phyloP scores from a whole-genome alignment of 2,329 filamentous ascomycete genomes.

The Arthrocladium fulminans region DNA sequence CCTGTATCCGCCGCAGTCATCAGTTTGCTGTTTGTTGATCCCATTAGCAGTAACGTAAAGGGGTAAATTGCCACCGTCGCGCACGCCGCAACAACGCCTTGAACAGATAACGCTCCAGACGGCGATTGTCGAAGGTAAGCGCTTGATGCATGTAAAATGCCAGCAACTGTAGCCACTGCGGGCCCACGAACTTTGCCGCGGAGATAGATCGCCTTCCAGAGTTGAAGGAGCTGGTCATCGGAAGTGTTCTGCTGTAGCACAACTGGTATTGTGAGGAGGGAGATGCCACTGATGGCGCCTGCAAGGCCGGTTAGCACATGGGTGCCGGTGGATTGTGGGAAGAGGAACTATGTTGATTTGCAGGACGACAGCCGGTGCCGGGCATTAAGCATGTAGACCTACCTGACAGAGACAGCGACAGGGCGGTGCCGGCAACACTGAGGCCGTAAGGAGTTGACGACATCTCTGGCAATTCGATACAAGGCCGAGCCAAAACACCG shows the following conservation, averaged over 20 bases:
- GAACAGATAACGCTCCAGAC: not conserved
- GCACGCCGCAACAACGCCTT: not conserved
- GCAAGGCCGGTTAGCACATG: too few species aligned
- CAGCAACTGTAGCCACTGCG: not conserved
- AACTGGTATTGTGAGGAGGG: not conserved
- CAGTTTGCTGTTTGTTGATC: not conserved
- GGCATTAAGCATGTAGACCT: too few species aligned
- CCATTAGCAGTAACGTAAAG: not conserved
- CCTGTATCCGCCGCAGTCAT: not conserved
- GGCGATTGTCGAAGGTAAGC: not conserved
- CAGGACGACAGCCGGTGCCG: too few species aligned
- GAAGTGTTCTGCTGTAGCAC: not conserved
- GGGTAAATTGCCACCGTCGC: not conserved
- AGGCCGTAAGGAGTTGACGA: not conserved
- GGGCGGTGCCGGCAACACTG: not conserved
- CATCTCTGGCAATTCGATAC: too few species aligned
- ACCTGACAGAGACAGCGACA: not conserved
- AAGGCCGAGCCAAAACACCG: too few species aligned
- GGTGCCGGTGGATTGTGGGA: too few species aligned
- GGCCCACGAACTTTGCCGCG: not conserved
- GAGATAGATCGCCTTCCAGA: not conserved
- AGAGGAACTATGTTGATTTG: too few species aligned
- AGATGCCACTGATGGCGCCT: not conserved
- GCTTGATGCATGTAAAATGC: not conserved
- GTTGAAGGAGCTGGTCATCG: not conserved